Evolutionary conservation across 164 flowering plant genomes (phyloP), one percentile per base, ranked within the genome.

Genomic region (Chimonanthus praecox): DNA sequence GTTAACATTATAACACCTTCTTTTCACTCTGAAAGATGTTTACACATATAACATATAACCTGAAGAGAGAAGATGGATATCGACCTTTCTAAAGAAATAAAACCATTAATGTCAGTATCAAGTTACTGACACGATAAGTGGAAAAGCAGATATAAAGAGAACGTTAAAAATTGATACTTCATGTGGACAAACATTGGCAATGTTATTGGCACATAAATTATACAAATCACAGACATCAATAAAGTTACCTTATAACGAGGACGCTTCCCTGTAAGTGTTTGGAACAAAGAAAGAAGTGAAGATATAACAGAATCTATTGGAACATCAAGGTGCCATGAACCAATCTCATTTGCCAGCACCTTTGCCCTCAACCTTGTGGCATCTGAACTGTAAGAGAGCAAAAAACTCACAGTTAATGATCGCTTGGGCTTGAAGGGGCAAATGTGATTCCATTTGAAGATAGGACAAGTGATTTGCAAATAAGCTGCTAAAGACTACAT

Each of bases 281-380:
- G 88, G 78, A 95, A 92, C 78, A 93, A 82, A 73, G 97, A 81
- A 46, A 95, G 83, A 58, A 95, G 77, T 49, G 98, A 81, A 71
- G 97, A 93, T 68, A 93, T 83, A 74, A 95, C 92, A 69, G 77
- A 79, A 79, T 95, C 99, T 74, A 95, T 95, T 77, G 73, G 77
- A 78, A 94, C 85, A 82, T 90, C 89, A 77, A 93, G 94, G 86
- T 93, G 99, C 97, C 98, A 92, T 70, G 99, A 83, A 33, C 99
- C 99, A 82, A 95, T 88, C 85, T 95, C 99, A 72, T 88, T 90
- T 61, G 98, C 91, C 58, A 95, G 82, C 44, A 81, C 75, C 83
- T 90, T 95, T 47, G 99, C 98, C 49, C 97, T 78, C 58, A 79
- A 75, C 73, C 68, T 87, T 64, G 99, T 95, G 58, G 83, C 84